Percentiles rank a stretch among this genome's conserved stretches.
Evolutionary conservation across 2,329 filamentous ascomycete genomes (phyloP).

Genomic region (Pseudocercospora crystallina): DNA sequence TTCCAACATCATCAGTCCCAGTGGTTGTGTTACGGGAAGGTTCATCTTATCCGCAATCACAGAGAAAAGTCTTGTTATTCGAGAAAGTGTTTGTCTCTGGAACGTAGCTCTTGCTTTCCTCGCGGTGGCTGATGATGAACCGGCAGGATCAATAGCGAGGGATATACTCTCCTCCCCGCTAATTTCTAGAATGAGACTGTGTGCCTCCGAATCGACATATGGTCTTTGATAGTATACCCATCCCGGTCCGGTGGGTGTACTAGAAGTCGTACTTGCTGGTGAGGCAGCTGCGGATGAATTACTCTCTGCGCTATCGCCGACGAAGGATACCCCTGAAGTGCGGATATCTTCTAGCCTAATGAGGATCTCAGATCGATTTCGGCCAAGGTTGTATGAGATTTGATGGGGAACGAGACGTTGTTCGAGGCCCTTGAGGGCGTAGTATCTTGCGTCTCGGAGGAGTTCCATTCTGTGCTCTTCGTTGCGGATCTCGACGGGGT

Average conservation of each 20-base stretch:
- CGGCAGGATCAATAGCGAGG: conserved; percentile 20
- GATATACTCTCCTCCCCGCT: conserved; percentile 58
- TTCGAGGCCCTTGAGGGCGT: conserved; percentile 87
- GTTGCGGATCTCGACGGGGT: conserved; percentile 73
- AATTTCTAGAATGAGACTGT: conserved; percentile 79
- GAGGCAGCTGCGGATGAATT: conserved; percentile 15
- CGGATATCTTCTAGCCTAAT: conserved; percentile 83
- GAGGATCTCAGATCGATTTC: conserved; percentile 70
- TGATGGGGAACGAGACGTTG: conserved; percentile 78
- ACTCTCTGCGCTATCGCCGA: conserved; percentile 43
- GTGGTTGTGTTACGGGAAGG: conserved; percentile 57
- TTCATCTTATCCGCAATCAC: conserved; percentile 80
- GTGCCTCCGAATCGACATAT: conserved; percentile 72
- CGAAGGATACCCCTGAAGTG: conserved; percentile 75
- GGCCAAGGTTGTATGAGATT: conserved; percentile 71
- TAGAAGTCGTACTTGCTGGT: conserved; percentile 15
- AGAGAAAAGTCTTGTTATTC: conserved; percentile 72
- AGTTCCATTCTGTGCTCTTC: conserved; percentile 75
- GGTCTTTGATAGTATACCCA: conserved; percentile 81
- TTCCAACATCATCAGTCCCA: conserved; percentile 66
- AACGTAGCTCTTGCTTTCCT: conserved; percentile 63
- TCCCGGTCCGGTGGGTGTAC: conserved; percentile 34
- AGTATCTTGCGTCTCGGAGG: conserved; percentile 84
- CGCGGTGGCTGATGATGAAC: conserved; percentile 8
- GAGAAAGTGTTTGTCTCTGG: conserved; percentile 66